Evolutionary conservation across 2,329 filamentous ascomycete species (phyloP).

Genomic region (Xylariomycetidae sp.): DNA sequence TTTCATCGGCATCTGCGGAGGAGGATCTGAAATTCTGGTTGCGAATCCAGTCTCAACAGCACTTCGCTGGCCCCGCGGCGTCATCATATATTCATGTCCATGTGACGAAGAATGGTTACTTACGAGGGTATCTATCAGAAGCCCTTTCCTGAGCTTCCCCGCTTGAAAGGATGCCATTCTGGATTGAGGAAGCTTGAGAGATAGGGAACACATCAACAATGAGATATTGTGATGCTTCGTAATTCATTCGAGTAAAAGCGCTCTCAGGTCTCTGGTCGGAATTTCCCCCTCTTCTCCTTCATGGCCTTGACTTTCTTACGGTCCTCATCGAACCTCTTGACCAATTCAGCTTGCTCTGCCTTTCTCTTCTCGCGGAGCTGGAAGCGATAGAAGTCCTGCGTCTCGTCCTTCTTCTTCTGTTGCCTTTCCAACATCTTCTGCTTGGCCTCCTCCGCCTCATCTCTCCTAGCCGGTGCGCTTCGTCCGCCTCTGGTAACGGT

Average conservation of each 20-base stretch:
- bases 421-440: conserved; percentile 59
- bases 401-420: conserved; percentile 57
- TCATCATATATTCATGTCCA: conserved; percentile 35
- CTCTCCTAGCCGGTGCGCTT: conserved; percentile 67
- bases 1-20: conserved; percentile 49
- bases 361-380: conserved; percentile 77
- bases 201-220: too few species aligned
- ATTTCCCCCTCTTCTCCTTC: conserved; percentile 61
- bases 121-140: neutral
- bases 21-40: conserved; percentile 10
- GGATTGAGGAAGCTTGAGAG: too few species aligned
- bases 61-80: conserved; percentile 50
- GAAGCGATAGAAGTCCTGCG: conserved; percentile 78
- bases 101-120: conserved; percentile 1
- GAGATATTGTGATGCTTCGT: neutral
- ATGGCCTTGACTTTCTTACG: conserved; percentile 66
- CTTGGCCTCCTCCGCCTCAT: conserved; percentile 60
- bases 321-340: conserved; percentile 73
- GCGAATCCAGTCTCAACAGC: conserved; percentile 20
- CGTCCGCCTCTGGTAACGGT: conserved; percentile 80
- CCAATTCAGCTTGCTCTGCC: conserved; percentile 63
- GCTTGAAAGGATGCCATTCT: neutral
- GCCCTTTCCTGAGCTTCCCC: neutral
- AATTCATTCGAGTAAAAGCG: conserved; percentile 1
- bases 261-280: conserved; percentile 46